Base-by-base conservation (phyloP, 2,329 filamentous ascomycete species). In the Furcasterigmium sp. region DNA sequence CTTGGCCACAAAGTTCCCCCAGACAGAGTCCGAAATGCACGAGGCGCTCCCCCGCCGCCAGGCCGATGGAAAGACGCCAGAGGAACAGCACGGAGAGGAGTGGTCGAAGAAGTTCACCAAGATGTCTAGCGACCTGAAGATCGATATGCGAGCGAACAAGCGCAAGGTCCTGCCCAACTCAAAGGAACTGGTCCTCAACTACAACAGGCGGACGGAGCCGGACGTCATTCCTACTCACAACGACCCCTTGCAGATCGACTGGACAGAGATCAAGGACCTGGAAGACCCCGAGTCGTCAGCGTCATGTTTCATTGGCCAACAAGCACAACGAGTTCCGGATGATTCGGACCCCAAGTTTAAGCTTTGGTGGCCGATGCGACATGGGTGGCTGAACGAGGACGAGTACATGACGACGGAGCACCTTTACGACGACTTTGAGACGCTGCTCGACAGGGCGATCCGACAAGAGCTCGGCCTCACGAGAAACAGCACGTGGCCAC, bases 151-250 rank as follows among this genome's bases (percentile, higher is more conserved):
- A 48, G 80, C 82, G 53, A 95, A 95, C 67, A 97, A 97, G 73
- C 84, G 89, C 59, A 87, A 95, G 61, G 91, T 96, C 14, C 69
- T 97, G 39, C 93, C 93, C n/a, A 97, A 97, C 60, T 96, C 91
- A 0, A 95, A 95, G 63, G 93, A 98, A 58, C 73, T 96, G 46
- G 91, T 96, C 2, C 82, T 91, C 51, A 97, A 95, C 59, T 97
- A 87, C 74, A 98, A 98, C 64, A 81, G 87, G 42, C 80, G 88
- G 38, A 87, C 83, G 1, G 82, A 86, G 26, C 84, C 89, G 7
- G 93, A 97, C 53, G 78, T 85, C 39, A 97, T 98, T 47, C 84
- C 87, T 5, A 87, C 93, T 57, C 93, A 97, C 66, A 98, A 97
- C 60, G 93, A 98, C 56, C 87, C 91, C 1, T 74, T 95, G 53